Percentiles rank a stretch among this genome's conserved stretches.
Conservation (phyloP, 345 rosid species). For the Brassica carinata region DNA sequence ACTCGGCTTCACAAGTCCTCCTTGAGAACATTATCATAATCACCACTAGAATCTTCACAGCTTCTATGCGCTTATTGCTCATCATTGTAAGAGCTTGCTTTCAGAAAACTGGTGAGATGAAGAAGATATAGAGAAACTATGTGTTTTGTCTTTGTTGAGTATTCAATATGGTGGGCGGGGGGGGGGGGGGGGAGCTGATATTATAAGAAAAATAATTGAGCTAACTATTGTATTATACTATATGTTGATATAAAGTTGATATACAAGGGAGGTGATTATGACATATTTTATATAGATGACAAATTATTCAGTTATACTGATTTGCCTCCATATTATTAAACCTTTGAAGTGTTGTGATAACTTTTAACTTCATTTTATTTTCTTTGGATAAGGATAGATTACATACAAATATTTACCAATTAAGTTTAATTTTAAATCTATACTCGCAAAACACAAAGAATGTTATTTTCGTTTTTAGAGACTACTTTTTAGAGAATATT, state of each 20-base stretch:
- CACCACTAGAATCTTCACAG: slow-evolving; percentile 30
- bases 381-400: background rate
- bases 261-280: background rate
- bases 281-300: background rate
- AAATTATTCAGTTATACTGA: background rate
- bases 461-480: background rate
- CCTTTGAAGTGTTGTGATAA: background rate
- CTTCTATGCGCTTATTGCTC: slow-evolving; percentile 24
- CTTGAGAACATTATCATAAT: slow-evolving; percentile 34
- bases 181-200: background rate
- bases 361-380: background rate
- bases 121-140: slow-evolving; percentile 13
- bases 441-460: background rate
- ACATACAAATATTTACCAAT: background rate
- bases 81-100: slow-evolving; percentile 18
- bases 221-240: slow-evolving; percentile 1
- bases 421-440: background rate
- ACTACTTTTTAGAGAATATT: background rate
- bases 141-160: slow-evolving; percentile 25
- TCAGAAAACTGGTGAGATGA: slow-evolving; percentile 9
- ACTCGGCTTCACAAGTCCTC: slow-evolving; percentile 29
- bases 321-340: background rate
- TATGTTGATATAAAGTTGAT: slow-evolving; percentile 10
- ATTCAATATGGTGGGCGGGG: slow-evolving; percentile 9
- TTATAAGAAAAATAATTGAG: slow-evolving; percentile 16